Evolutionary conservation across 495 filamentous ascomycete genomes (phyloP).

Genomic region (Aspergillus asperescens): DNA sequence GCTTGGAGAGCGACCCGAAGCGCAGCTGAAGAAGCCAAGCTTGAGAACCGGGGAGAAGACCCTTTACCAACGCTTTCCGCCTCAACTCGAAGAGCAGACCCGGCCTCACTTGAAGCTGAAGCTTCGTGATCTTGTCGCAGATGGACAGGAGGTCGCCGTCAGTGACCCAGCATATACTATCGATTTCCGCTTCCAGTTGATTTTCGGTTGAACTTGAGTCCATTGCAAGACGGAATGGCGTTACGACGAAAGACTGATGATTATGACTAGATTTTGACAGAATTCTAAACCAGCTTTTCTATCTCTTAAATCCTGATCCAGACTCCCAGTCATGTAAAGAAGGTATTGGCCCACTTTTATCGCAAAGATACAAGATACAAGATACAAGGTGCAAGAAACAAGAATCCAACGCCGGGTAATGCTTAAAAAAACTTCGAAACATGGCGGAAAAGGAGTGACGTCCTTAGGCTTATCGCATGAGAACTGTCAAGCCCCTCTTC

Average conservation of each 20-base stretch:
- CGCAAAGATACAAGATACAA: slow-evolving; percentile 40
- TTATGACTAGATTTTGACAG: slow-evolving; percentile 22
- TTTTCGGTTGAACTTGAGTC: slow-evolving; percentile 30
- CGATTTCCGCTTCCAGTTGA: slow-evolving; percentile 65
- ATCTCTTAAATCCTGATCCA: slow-evolving; percentile 28
- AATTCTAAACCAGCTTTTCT: slow-evolving; percentile 29
- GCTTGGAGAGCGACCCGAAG: slow-evolving; percentile 74
- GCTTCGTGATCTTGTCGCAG: slow-evolving; percentile 55
- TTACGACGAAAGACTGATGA: slow-evolving; percentile 16
- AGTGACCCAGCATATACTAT: slow-evolving; percentile 75
- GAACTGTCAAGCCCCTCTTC: slow-evolving; percentile 55
- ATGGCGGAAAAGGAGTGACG: neutral
- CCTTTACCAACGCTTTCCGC: slow-evolving; percentile 82
- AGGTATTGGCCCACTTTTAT: slow-evolving; percentile 37
- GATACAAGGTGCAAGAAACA: slow-evolving; percentile 23
- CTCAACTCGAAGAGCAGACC: slow-evolving; percentile 74
- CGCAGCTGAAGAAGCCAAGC: slow-evolving; percentile 85
- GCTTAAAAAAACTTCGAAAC: slow-evolving; percentile 32
- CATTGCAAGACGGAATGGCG: slow-evolving; percentile 4
- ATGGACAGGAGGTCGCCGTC: slow-evolving; percentile 72
- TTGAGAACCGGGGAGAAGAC: slow-evolving; percentile 75
- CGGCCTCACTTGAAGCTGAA: slow-evolving; percentile 75
- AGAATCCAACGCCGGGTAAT: slow-evolving; percentile 44
- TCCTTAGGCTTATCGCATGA: slow-evolving; percentile 41
- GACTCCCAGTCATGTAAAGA: slow-evolving; percentile 36